Percentiles rank a stretch among this genome's conserved stretches.
These are phyloP conservation scores for Trichoderma koningii DNA, from an alignment of 2,329 filamentous ascomycete genomes.

Conservation along the genomic window DNA sequence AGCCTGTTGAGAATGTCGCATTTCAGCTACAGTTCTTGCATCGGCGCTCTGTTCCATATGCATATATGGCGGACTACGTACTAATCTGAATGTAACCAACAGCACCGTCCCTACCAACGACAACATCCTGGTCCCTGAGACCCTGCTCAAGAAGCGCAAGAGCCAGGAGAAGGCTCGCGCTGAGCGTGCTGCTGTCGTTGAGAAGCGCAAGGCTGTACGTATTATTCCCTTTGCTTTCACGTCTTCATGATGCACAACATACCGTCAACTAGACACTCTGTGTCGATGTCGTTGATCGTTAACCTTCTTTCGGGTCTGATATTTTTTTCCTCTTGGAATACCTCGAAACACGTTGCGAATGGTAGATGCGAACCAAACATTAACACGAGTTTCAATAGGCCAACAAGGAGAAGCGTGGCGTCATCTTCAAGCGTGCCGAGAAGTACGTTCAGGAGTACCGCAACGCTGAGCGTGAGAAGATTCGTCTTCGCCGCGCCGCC, in stretches of 20 bases:
- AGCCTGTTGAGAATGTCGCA: conserved; percentile 88
- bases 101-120: conserved; percentile 92
- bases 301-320: conserved; percentile 99
- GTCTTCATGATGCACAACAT: conserved; percentile 84
- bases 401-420: conserved; percentile 97
- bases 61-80: conserved; percentile 69
- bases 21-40: conserved; percentile 90
- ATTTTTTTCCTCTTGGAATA: conserved; percentile 39
- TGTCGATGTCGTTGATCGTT: conserved; percentile 98
- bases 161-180: conserved; percentile 98
- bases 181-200: conserved; percentile 74
- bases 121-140: conserved; percentile 97
- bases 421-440: conserved; percentile 99
- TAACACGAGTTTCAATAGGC: conserved; percentile 57
- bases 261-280: conserved; percentile 83
- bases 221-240: conserved; percentile 39
- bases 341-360: conserved; percentile 29
- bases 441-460: conserved; percentile 99
- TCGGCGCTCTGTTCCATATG: conserved; percentile 72
- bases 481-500: conserved; percentile 85
- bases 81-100: conserved; percentile 65
- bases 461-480: conserved; percentile 96
- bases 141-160: conserved; percentile 99
- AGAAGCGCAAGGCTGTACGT: conserved; percentile 91
- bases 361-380: conserved; percentile 40